Evolutionary conservation across 1,139 yeast genomes (phyloP).

Genomic region (Hansenula sp.): DNA sequence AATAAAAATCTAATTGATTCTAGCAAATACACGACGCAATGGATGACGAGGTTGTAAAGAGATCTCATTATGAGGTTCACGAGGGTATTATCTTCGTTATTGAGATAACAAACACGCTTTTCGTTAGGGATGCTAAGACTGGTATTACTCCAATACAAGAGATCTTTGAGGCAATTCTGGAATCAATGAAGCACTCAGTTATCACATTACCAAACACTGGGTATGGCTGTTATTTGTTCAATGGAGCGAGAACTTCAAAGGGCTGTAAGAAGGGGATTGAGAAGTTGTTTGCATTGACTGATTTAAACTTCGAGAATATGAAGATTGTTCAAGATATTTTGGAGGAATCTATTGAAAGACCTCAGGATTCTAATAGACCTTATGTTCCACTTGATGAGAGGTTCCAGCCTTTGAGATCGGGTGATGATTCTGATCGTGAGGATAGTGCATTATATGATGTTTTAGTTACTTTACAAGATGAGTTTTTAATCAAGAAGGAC

Average conservation of each 20-base stretch:
- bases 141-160: slow-evolving; percentile 43
- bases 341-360: slow-evolving; percentile 23
- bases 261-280: slow-evolving; percentile 29
- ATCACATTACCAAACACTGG: slow-evolving; percentile 62
- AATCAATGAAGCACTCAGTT: slow-evolving; percentile 53
- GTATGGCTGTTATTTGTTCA: slow-evolving; percentile 60
- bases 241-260: slow-evolving; percentile 30
- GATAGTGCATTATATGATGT: slow-evolving; percentile 27
- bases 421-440: slow-evolving; percentile 17
- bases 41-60: slow-evolving; percentile 3
- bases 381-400: slow-evolving; percentile 17
- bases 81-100: slow-evolving; percentile 64
- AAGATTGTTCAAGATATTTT: slow-evolving; percentile 34
- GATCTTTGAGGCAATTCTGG: slow-evolving; percentile 50
- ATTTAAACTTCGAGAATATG: slow-evolving; percentile 36
- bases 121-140: slow-evolving; percentile 32
- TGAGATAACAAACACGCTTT: slow-evolving; percentile 52
- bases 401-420: slow-evolving; percentile 10
- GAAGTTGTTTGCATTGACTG: slow-evolving; percentile 33
- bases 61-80: slow-evolving; percentile 40
- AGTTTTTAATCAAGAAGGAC: slow-evolving; percentile 28
- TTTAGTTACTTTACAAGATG: slow-evolving; percentile 33
- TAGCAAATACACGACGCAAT: background rate
- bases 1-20: too few species aligned
- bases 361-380: slow-evolving; percentile 13